These are phyloP conservation scores for Talaromyces pinophilus DNA, from an alignment of 2,329 filamentous ascomycete species.

Conservation along the genomic window DNA sequence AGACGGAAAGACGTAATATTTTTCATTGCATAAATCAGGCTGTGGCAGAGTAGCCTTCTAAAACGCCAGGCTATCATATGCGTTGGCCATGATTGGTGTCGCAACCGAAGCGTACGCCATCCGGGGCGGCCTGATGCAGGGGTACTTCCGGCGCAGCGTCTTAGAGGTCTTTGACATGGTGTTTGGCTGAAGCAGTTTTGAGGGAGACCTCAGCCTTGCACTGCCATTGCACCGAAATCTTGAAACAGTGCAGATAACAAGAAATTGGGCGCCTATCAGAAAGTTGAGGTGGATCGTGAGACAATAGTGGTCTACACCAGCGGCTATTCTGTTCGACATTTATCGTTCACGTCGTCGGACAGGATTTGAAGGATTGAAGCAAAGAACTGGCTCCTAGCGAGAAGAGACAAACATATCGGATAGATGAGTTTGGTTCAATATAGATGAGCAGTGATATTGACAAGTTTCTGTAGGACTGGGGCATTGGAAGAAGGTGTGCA, in stretches of 20 bases:
- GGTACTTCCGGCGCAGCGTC: background rate
- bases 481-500: background rate
- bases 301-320: slow-evolving; percentile 3
- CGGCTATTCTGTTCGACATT: slow-evolving; percentile 2
- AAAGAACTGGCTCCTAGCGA: background rate
- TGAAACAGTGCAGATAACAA: background rate
- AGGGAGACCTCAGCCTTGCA: slow-evolving; percentile 14
- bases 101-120: background rate
- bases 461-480: background rate
- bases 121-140: slow-evolving; percentile 7
- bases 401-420: background rate
- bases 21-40: background rate
- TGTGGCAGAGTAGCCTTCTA: background rate
- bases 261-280: background rate
- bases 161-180: background rate
- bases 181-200: background rate
- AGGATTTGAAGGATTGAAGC: background rate
- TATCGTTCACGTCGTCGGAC: background rate
- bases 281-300: background rate
- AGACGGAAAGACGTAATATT: background rate
- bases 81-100: background rate
- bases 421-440: background rate
- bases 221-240: slow-evolving; percentile 6
- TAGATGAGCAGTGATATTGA: background rate
- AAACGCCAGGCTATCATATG: background rate